Evolutionary conservation across 495 filamentous ascomycete genomes (phyloP), one percentile per base, ranked within the genome.

Genomic region (Collariella sp.): DNA sequence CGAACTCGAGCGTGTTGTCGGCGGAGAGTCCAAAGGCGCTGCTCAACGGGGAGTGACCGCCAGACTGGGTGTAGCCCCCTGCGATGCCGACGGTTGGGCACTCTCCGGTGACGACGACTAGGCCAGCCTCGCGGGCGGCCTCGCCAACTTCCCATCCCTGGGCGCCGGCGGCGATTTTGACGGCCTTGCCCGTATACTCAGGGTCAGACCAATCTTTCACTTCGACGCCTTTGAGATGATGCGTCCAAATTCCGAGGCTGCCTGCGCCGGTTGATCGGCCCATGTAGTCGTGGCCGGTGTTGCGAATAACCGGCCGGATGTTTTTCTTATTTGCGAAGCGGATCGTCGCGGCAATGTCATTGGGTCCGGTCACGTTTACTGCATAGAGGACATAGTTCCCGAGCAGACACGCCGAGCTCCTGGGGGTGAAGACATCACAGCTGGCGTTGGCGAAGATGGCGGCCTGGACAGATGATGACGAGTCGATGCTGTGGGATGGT

Each of bases 241-340:
- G 81, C 15, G 81, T 86, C 75, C 83, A 84, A 52, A 86, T 70
- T 43, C 75, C 66, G 19, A 86, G 61, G 0, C 79, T 67, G 26
- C 80, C 79, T 34, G 70, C 74, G 52, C 81, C 81, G 11, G 70
- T 72, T 7, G 73, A 76, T 52, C 77, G 78, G 48, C 80, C 79
- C 29, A 70, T 66, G 62, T 76, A 70, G 53, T 77, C 78, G 53
- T 82, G 79, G 11, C 83, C 83, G 0, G 82, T 84, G 56, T 83
- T 84, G 20, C 79, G 73, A 20, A 86, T 67, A 23, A 84, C 70
- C 7, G 85, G 62, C 20, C 82, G 76, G 47, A 86, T 72, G 55
- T 80, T 81, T 46, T 79, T 70, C 29, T 70, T 46, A 0, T 70
- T 68, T 7, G 78, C 78, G 45, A 82, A 83, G 29, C 71, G 67